These are phyloP conservation scores for Epichloe gansuensis DNA, from an alignment of 2,329 filamentous ascomycete species.

Conservation along the genomic window DNA sequence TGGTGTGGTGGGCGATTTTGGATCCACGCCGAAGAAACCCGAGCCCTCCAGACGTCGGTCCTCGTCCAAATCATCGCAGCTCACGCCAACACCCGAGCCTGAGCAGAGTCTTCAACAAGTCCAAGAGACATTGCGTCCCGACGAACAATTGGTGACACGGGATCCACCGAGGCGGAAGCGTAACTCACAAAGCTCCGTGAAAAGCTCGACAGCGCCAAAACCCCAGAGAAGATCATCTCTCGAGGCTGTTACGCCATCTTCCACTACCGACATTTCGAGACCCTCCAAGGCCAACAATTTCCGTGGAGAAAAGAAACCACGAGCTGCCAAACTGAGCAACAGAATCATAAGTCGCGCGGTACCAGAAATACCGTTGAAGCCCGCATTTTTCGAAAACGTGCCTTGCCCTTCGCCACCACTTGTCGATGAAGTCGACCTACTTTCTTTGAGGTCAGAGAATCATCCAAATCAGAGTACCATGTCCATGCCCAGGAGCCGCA, in stretches of 20 bases:
- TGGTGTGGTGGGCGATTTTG: not conserved
- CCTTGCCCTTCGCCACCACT: constrained; percentile 13
- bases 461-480: not conserved
- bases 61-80: constrained; percentile 2
- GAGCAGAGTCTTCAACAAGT: constrained; percentile 1
- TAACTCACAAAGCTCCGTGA: constrained; percentile 11
- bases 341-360: constrained; percentile 16
- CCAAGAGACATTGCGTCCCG: not conserved
- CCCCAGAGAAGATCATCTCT: constrained; percentile 17
- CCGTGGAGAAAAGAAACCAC: constrained; percentile 22
- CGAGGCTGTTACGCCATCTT: constrained; percentile 17
- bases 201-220: constrained; percentile 14
- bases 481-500: not conserved
- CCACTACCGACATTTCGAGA: constrained; percentile 17
- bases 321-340: constrained; percentile 17
- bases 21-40: not conserved
- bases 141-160: constrained; percentile 5
- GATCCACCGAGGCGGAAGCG: constrained; percentile 6
- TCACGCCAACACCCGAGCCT: not conserved
- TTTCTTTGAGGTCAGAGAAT: constrained; percentile 8
- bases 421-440: constrained; percentile 9
- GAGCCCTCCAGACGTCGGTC: not conserved
- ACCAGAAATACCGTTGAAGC: constrained; percentile 23
- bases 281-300: constrained; percentile 18
- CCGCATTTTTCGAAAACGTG: constrained; percentile 27